A percentile compares a stretch with the other conserved stretches of the same genome.
phyloP scores from a whole-genome alignment of 768 basidiomycete genomes.

The Podaxis sp. region DNA sequence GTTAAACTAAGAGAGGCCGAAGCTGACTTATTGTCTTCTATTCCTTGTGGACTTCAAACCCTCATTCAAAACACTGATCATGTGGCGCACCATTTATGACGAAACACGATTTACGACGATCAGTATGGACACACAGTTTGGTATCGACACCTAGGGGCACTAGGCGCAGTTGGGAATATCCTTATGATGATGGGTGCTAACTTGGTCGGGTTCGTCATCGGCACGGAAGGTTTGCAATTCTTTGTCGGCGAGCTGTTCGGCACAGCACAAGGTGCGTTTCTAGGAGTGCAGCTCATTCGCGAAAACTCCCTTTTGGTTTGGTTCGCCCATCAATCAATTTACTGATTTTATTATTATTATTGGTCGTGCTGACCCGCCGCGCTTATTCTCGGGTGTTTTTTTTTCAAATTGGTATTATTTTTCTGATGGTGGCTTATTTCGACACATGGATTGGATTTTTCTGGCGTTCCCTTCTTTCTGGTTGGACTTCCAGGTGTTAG shows the following conservation, averaged over 20 bases:
- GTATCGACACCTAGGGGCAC: constrained; percentile 85
- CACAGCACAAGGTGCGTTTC: constrained; percentile 56
- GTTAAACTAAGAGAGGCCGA: neutral
- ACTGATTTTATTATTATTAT: constrained; percentile 3
- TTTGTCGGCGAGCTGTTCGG: constrained; percentile 62
- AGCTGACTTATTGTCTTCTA: neutral
- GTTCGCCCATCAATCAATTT: neutral
- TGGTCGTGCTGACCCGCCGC: neutral
- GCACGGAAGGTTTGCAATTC: constrained; percentile 73
- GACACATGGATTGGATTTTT: neutral
- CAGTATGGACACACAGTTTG: constrained; percentile 70
- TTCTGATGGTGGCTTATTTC: neutral
- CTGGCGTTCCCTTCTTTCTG: neutral
- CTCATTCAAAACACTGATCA: neutral
- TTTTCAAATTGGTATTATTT: neutral
- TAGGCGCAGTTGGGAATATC: constrained; percentile 82
- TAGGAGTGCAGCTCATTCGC: neutral
- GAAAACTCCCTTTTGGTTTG: constrained; percentile 6
- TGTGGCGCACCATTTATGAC: neutral
- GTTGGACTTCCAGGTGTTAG: constrained; percentile 45
- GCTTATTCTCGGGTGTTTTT: neutral
- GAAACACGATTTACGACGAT: neutral
- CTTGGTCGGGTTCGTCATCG: constrained; percentile 92
- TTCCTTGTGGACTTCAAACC: neutral
- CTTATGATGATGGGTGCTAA: constrained; percentile 91